Conservation (phyloP, 257 asterid species). For the Plantago elongata region DNA sequence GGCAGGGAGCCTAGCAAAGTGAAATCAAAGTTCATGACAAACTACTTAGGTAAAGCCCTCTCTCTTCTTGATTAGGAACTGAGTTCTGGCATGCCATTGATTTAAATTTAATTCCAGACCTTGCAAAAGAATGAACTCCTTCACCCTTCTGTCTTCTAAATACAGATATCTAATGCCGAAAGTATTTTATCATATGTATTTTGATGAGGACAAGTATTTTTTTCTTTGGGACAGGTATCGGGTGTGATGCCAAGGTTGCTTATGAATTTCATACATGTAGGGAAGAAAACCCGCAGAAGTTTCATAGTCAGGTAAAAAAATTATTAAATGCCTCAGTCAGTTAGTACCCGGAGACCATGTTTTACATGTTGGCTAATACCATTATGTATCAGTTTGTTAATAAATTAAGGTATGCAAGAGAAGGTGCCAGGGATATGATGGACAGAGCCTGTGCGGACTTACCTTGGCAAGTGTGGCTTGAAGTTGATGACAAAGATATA, state of each 20-base stretch:
- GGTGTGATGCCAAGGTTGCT: constrained; percentile 91
- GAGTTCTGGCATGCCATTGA: constrained; percentile 3
- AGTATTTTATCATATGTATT: neutral
- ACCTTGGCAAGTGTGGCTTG: constrained; percentile 95
- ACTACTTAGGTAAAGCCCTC: constrained; percentile 59
- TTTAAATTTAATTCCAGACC: neutral
- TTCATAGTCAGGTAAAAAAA: constrained; percentile 58
- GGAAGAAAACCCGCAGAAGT: constrained; percentile 78
- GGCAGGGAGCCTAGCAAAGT: constrained; percentile 29
- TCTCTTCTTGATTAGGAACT: constrained; percentile 6
- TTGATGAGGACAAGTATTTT: neutral
- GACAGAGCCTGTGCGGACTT: constrained; percentile 89
- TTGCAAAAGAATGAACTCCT: constrained; percentile 10
- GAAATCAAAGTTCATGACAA: constrained; percentile 81
- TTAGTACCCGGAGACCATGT: neutral
- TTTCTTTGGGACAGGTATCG: constrained; percentile 52
- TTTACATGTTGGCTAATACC: constrained; percentile 24
- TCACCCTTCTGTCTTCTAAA: constrained; percentile 16
- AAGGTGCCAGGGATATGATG: constrained; percentile 88
- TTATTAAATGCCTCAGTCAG: neutral
- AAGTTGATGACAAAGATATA: constrained; percentile 68
- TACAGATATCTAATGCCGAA: neutral
- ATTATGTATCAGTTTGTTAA: constrained; percentile 57
- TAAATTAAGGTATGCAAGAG: constrained; percentile 80
- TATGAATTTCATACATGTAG: constrained; percentile 70